A percentile compares a stretch with the other conserved stretches of the same genome.
phyloP scores from a whole-genome alignment of 495 filamentous ascomycete species.

The Penicillium canariense region DNA sequence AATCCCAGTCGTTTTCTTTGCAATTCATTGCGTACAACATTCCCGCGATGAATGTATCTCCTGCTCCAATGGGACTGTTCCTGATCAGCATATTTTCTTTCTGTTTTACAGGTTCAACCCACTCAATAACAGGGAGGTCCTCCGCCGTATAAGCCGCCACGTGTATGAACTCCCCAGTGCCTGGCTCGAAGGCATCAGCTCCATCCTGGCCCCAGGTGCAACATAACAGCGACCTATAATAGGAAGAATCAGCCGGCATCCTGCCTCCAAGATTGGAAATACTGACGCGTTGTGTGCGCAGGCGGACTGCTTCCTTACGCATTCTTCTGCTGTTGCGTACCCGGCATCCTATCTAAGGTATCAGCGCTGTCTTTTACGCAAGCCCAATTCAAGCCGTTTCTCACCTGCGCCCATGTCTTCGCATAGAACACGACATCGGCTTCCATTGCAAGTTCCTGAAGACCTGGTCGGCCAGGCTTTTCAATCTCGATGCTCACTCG shows the following conservation, averaged over 20 bases:
- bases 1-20: conserved; percentile 50
- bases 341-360: conserved; percentile 36
- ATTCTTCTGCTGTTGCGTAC: conserved; percentile 50
- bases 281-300: conserved; percentile 43
- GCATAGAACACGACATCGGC: conserved; percentile 73
- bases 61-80: conserved; percentile 63
- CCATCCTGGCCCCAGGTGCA: conserved; percentile 70
- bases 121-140: conserved; percentile 58
- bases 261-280: not conserved
- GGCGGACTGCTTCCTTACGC: conserved; percentile 44
- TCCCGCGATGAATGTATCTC: conserved; percentile 74
- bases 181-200: conserved; percentile 48
- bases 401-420: conserved; percentile 65
- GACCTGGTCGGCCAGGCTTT: conserved; percentile 60
- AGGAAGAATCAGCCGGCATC: not conserved
- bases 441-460: conserved; percentile 58
- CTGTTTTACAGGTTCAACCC: conserved; percentile 33
- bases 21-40: conserved; percentile 61
- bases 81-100: conserved; percentile 14
- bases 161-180: conserved; percentile 37
- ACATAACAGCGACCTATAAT: conserved; percentile 51
- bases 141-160: conserved; percentile 43
- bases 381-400: not conserved
- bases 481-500: conserved; percentile 68
- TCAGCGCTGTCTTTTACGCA: conserved; percentile 1